Conservation (phyloP, 2,329 filamentous ascomycete species). For the Talaromyces sp. region DNA sequence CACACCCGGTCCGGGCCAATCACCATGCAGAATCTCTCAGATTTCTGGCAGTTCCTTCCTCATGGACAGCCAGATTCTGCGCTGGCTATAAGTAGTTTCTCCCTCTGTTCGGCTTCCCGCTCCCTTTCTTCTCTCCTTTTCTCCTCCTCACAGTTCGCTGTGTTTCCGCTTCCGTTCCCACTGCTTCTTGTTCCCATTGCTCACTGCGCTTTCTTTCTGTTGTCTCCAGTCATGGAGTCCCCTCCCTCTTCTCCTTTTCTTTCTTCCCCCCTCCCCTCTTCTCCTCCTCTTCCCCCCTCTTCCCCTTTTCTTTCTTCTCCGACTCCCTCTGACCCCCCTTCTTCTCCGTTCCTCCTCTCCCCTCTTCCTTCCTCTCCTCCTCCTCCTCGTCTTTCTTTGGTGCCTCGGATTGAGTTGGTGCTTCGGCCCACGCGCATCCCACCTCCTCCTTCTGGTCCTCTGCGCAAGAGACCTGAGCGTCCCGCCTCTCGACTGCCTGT, state of each 20-base stretch:
- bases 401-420: neutral
- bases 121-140: neutral
- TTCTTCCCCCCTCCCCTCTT: neutral
- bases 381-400: neutral
- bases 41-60: neutral
- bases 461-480: neutral
- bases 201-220: too few species aligned
- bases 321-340: neutral
- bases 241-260: neutral
- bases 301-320: neutral
- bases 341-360: neutral
- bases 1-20: neutral
- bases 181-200: neutral
- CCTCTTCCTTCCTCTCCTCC: neutral
- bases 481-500: neutral
- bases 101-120: neutral
- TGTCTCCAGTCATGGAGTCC: neutral
- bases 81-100: too few species aligned
- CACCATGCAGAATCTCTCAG: neutral
- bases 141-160: neutral
- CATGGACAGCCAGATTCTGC: too few species aligned
- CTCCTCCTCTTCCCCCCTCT: neutral
- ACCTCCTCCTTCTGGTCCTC: neutral
- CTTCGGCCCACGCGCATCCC: conserved; percentile 4
- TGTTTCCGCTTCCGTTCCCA: neutral